Evolutionary conservation across 208 protist genomes (phyloP).

Genomic region (Leishmania mexicana): DNA sequence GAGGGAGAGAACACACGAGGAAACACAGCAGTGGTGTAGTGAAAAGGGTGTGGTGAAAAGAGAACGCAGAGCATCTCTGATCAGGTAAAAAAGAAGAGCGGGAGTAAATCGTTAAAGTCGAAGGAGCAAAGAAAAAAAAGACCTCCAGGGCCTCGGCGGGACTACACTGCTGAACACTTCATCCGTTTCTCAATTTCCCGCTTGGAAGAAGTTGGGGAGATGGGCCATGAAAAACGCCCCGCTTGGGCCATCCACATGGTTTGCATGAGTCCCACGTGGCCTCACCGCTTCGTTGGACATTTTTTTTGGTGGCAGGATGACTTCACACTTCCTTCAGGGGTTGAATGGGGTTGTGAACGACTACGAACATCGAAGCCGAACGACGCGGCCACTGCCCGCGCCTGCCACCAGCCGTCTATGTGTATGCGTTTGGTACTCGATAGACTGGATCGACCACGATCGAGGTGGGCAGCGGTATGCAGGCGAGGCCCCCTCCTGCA

Average conservation of each 20-base stretch:
- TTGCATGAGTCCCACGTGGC: neutral
- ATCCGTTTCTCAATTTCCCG: neutral
- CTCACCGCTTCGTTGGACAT: neutral
- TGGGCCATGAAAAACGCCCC: neutral
- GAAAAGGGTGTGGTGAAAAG: neutral
- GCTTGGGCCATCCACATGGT: neutral
- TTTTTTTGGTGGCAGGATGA: neutral
- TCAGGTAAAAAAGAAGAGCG: constrained; percentile 14
- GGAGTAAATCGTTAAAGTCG: neutral
- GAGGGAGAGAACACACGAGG: neutral
- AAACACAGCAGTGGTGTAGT: neutral
- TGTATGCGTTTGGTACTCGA: neutral
- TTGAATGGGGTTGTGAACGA: neutral
- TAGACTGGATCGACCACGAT: neutral
- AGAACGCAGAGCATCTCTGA: neutral
- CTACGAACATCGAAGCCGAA: neutral
- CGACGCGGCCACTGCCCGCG: neutral
- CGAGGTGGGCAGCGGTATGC: neutral
- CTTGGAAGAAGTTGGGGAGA: neutral
- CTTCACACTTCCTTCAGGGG: neutral
- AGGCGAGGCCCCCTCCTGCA: neutral
- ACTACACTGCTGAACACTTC: neutral
- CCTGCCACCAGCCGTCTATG: neutral
- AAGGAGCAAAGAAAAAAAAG: constrained; percentile 2
- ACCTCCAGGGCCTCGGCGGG: neutral